Percentiles rank a stretch among this genome's conserved stretches.
Evolutionary conservation across 2,329 filamentous ascomycete species (phyloP).

Genomic region (Ambrosiella cleistominuta): DNA sequence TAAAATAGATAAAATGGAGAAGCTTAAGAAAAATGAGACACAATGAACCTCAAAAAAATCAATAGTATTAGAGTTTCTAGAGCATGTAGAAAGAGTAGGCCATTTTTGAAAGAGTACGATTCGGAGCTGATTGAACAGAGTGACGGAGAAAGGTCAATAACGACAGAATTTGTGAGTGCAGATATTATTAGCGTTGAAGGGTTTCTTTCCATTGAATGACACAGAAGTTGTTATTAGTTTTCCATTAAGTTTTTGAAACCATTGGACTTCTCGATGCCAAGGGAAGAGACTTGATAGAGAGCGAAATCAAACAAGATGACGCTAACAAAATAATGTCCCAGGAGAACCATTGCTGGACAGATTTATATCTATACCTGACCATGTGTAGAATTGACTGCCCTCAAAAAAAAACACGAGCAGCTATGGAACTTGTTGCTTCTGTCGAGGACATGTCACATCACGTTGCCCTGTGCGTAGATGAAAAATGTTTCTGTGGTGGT

Average conservation of each 20-base stretch:
- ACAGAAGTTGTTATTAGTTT: neutral
- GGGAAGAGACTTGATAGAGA: no score
- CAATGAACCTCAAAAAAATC: no score
- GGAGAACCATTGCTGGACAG: neutral
- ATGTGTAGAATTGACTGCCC: neutral
- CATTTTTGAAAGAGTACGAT: no score
- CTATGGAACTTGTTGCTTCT: neutral
- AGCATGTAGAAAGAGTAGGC: no score
- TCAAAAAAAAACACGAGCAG: no score
- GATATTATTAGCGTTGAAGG: no score
- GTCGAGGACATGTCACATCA: neutral
- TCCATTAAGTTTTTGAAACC: neutral
- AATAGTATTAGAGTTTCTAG: no score
- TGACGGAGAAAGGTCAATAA: no score
- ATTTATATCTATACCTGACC: neutral
- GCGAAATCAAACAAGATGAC: neutral
- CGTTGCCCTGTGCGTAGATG: neutral
- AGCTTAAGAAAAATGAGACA: no score
- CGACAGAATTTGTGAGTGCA: no score
- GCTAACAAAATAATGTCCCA: neutral
- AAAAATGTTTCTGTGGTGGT: neutral
- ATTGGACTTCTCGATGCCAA: neutral
- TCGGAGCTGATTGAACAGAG: no score
- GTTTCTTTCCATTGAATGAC: neutral
- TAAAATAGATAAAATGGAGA: no score